Conservation (phyloP, 257 asterid genomes). For the Knoxia roxburghii region DNA sequence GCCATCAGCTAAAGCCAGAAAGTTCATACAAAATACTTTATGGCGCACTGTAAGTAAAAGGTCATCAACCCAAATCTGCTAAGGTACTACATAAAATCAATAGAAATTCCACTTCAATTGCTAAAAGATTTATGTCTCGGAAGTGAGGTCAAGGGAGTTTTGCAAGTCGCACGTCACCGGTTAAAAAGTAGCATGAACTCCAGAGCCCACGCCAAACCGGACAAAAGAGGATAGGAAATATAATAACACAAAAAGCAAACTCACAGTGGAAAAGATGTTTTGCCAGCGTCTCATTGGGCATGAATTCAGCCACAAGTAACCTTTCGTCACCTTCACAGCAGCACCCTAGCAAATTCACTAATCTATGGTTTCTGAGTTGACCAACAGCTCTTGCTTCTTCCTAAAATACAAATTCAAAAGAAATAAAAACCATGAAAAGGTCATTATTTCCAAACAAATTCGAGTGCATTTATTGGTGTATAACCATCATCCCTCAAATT, state of each 20-base stretch:
- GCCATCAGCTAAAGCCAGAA: not conserved
- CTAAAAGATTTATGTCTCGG: not conserved
- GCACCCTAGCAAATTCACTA: conserved; percentile 90
- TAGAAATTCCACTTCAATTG: not conserved
- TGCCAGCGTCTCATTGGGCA: conserved; percentile 97
- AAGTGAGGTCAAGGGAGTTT: not conserved
- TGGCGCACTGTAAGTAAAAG: not conserved
- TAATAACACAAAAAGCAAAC: conserved; percentile 14
- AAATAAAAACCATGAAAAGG: not conserved
- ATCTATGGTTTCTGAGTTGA: conserved; percentile 67
- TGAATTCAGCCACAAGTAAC: conserved; percentile 87
- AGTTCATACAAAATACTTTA: not conserved
- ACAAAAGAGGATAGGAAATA: not conserved
- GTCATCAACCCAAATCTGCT: not conserved
- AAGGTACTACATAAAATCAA: not conserved
- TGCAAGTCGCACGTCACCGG: not conserved
- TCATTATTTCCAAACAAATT: not conserved
- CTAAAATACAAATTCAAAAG: conserved; percentile 31
- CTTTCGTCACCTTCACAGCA: conserved; percentile 98
- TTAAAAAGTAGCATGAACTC: not conserved
- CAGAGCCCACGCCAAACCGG: not conserved
- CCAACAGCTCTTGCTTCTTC: conserved; percentile 96
- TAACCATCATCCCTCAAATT: not conserved
- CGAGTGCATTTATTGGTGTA: not conserved
- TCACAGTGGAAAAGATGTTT: conserved; percentile 95